Evolutionary conservation across 495 filamentous ascomycete genomes (phyloP), one percentile per base, ranked within the genome.

Genomic region (Neurospora tetrasperma): DNA sequence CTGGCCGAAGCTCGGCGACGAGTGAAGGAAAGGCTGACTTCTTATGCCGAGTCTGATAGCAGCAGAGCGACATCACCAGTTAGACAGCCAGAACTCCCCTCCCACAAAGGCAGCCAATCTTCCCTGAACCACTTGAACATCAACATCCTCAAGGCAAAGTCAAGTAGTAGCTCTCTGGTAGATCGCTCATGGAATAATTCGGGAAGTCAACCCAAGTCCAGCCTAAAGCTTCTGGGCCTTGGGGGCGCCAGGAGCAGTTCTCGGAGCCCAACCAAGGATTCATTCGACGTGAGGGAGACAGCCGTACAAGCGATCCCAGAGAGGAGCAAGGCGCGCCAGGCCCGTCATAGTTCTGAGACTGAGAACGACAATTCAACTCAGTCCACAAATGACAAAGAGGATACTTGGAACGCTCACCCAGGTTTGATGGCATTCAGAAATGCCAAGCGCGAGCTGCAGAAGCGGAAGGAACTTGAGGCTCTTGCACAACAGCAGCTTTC

Each of bases 1-100:
- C 88, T 97, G 27, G 93, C 92, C 0, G 87, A 91, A 78, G 87
- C 93, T 48, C 88, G 91, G 70, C 87, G 90, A 41, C 91, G 88
- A 20, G 91, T 97, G 42, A 90, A 94, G 74, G 93, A 97, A 81
- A 93, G 90, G 76, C 82, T 98, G 39, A 89, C 89, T 18, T 92
- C 85, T 20, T 91, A 90, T 75, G 89, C 88, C 18, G 91, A 93
- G 73, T 86, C 84, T 10, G 91, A 92, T 71, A 83, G 81, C 66
- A 82, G 81, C 74, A 79, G 75, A 85, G 87, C 81, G 81, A 86
- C 78, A 83, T 93, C 75, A 76, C 85, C 76, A 83, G 86, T 78
- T 82, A 85, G 71, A 75, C 79, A 41, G 79, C 83, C 54, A 42
- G 86, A 83, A 3, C 71, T 70, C 14, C 74, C 80, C 72, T 68